Evolutionary conservation across 169 alveolate species (phyloP), one percentile per base, ranked within the genome.

Genomic region (Plasmodium vinckei): DNA sequence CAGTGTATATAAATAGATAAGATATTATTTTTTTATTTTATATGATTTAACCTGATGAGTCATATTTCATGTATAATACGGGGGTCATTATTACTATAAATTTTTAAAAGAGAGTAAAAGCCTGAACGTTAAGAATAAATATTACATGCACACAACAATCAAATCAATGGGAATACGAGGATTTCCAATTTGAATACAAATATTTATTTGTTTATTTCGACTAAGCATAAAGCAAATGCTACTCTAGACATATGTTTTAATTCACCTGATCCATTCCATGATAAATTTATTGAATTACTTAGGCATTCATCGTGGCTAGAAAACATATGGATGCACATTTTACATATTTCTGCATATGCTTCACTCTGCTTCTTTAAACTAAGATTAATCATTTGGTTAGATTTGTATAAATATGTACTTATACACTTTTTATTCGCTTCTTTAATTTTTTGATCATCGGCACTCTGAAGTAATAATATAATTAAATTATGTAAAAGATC

Each of bases 301-400:
- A 61, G 25, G 44, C 88, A 75, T 53, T 75, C 88, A 56, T 25
- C 15, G 3, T 13, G n/a, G 33, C 49, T 49, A n/a, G 4, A 13
- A 65, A 61, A 75, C 10, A 75, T 44, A 10, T 75, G 88, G 13
- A 21, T 49, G 21, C 88, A 75, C 12, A 13, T 51, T 61, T 54
- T 46, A 42, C 88, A 75, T 61, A 75, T 63, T 7, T 10, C 57
- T 68, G 47, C n/a, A 75, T 75, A 75, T 25, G 15, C 61, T n/a
- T 63, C 27, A 10, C 64, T n/a, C 25, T 4, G 49, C n/a, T 12
- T 49, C 10, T 2, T 10, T 27, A 10, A 25, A 19, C 17, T 54
- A 42, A 15, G 44, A 23, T 61, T 2, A 13, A 19, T 44, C 64
- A 75, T 75, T 75, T 61, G 13, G 23, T 61, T 63, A 44, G 75